Base-by-base conservation (phyloP, 1,284 basidiomycete genomes). In the Pterulicium gracile region DNA sequence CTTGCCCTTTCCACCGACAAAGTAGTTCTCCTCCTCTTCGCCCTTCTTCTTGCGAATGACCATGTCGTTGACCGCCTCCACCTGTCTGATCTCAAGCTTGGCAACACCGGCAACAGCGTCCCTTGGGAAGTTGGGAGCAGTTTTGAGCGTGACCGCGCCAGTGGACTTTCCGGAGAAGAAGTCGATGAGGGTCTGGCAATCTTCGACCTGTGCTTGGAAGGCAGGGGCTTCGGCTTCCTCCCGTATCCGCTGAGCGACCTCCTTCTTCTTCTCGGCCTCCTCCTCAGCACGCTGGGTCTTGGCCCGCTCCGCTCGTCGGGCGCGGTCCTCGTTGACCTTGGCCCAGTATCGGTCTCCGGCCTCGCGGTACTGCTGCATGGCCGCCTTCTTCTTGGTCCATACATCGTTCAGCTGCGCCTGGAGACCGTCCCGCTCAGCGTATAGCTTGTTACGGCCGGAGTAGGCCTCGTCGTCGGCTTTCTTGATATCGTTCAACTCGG, bases 211-310 rank as follows among this genome's bases (percentile, higher is more conserved):
- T 50, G 82, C 75, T 58, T 92, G 88, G 72, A 81, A 98, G 0
- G 96, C 96, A 34, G 96, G 94, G 35, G 77, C 59, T 48, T 85
- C 79, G 23, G 96, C 96, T 57, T 98, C 93, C 54, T 98, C 96
- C 48, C 89, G 82, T 49, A 98, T 61, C 41, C 81, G 81, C 53
- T 82, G 75, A 39, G 85, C 89, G 50, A 84, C 71, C 60, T 92
- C 91, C 61, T 83, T 73, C 59, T 84, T 85, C 69, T 91, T 91
- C 50, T 79, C 75, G 20, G 81, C 76, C 58, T 97, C 94, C 58
- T 90, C 83, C 14, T 79, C 83, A 24, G 81, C 81, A 50, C 89
- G 85, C 62, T 98, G 88, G 19, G 79, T 77, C 53, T 86, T 84
- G 51, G 74, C 75, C 45, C 73, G 77, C 58, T 97, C 93, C 12